Evolutionary conservation across 805 yeast genomes (phyloP), one percentile per base, ranked within the genome.

Genomic region (Ogataea dorogensis): DNA sequence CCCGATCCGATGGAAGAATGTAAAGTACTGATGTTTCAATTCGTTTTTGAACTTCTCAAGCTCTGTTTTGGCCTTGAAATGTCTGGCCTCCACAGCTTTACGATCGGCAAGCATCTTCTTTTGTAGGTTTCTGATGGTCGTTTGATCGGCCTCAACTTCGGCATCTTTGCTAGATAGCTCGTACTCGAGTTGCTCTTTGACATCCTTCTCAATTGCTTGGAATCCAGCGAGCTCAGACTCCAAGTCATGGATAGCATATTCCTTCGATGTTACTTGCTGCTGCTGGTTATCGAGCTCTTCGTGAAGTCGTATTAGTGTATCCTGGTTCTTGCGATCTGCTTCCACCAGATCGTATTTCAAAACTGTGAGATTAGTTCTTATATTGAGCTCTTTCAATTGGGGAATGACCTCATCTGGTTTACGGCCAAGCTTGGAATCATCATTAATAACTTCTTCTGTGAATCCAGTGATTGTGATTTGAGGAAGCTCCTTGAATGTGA

Each of bases 231-330:
- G 63, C 38, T 69, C 69, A 7, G 79, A 74, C 46, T 81, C 81
- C 22, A 81, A 56, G 2, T 69, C 68, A 33, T 81, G 86, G 15
- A 75, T 60, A 17, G 64, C 62, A 36, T 79, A 84, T 14, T 70
- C 68, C 48, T 75, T 75, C 37, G 81, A 81, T 28, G 67, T 65
- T 5, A 81, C 69, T 16, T 66, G 63, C 41, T 81, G 83, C 19
- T 67, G 68, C 14, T 78, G 51, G 17, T 71, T 65, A 45, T 81
- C 87, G 15, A 79, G 65, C 33, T 64, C 66, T 34, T 80, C 82
- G 52, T 81, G 84, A 3, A 76, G 44, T 47, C 67, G 68, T 29
- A 81, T 69, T 2, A 70, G 61, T 24, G 77, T 79, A 39, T 81
- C 88, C 44, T 79, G 80, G 32, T 69, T 64, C 11, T 63, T 50